Conservation (phyloP, 495 filamentous ascomycete species). For the Aspergillus panamensis region DNA sequence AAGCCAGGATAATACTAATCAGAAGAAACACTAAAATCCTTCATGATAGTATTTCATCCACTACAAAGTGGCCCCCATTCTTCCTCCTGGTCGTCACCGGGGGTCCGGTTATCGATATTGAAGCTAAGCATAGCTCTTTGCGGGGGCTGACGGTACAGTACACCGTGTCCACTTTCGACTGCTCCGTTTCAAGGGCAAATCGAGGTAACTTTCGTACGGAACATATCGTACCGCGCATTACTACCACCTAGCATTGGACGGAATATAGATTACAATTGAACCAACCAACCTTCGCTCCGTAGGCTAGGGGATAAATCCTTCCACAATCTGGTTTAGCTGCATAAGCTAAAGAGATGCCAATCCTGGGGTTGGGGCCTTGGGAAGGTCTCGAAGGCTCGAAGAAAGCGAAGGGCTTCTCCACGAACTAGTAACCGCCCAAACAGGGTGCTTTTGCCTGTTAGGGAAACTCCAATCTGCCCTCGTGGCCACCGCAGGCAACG, state of each 20-base stretch:
- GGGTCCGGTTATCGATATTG: constrained; percentile 6
- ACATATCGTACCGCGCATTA: neutral
- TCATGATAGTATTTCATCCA: neutral
- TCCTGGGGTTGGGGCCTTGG: constrained; percentile 1
- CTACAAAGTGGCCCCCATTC: neutral
- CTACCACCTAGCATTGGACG: neutral
- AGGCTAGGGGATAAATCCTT: neutral
- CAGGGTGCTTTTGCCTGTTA: constrained; percentile 7
- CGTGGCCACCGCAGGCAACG: neutral
- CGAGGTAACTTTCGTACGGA: neutral
- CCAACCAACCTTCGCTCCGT: neutral
- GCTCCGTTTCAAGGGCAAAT: neutral
- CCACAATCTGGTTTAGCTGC: neutral
- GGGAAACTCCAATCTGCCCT: neutral
- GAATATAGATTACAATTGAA: neutral
- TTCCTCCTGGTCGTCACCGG: neutral
- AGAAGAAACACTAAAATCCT: neutral
- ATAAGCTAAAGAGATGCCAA: constrained; percentile 2
- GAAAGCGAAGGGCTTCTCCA: neutral
- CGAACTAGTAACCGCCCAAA: neutral
- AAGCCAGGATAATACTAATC: neutral
- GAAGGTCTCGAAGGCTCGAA: neutral
- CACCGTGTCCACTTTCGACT: constrained; percentile 17
- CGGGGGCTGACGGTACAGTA: constrained; percentile 16
- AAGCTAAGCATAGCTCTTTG: constrained; percentile 19